phyloP scores from a whole-genome alignment of 495 filamentous ascomycete species.

The Penicillium bialowiezense region DNA sequence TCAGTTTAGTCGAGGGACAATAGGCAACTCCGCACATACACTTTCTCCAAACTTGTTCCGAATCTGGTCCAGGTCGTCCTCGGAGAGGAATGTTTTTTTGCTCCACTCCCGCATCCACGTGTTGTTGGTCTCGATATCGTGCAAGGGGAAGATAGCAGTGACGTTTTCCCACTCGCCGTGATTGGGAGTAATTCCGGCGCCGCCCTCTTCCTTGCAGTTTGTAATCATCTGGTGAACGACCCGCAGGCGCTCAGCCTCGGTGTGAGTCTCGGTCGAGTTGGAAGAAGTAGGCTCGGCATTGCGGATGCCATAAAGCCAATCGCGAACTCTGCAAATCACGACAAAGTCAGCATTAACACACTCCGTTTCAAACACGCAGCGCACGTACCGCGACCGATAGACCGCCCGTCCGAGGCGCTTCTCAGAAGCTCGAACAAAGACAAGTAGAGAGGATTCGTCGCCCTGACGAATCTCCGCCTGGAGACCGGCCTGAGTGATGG shows the following conservation, averaged over 20 bases:
- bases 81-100: slow-evolving; percentile 71
- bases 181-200: slow-evolving; percentile 83
- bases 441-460: slow-evolving; percentile 68
- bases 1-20: not conserved
- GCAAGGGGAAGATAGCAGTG: slow-evolving; percentile 79
- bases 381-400: slow-evolving; percentile 62
- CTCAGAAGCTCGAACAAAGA: slow-evolving; percentile 71
- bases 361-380: not conserved
- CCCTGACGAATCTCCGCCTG: slow-evolving; percentile 83
- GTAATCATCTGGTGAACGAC: slow-evolving; percentile 86
- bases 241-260: slow-evolving; percentile 83
- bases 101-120: slow-evolving; percentile 89
- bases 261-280: slow-evolving; percentile 69
- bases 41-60: slow-evolving; percentile 89
- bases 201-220: slow-evolving; percentile 73
- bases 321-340: slow-evolving; percentile 64
- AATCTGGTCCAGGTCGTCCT: slow-evolving; percentile 77
- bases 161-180: slow-evolving; percentile 84
- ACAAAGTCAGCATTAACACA: slow-evolving; percentile 3
- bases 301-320: slow-evolving; percentile 93
- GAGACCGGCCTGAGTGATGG: slow-evolving; percentile 71
- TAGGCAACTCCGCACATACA: slow-evolving; percentile 35
- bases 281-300: slow-evolving; percentile 65
- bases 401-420: slow-evolving; percentile 49
- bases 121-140: slow-evolving; percentile 84